These are phyloP conservation scores for Colletotrichum graminicola DNA, from an alignment of 2,329 filamentous ascomycete genomes.

Conservation along the genomic window DNA sequence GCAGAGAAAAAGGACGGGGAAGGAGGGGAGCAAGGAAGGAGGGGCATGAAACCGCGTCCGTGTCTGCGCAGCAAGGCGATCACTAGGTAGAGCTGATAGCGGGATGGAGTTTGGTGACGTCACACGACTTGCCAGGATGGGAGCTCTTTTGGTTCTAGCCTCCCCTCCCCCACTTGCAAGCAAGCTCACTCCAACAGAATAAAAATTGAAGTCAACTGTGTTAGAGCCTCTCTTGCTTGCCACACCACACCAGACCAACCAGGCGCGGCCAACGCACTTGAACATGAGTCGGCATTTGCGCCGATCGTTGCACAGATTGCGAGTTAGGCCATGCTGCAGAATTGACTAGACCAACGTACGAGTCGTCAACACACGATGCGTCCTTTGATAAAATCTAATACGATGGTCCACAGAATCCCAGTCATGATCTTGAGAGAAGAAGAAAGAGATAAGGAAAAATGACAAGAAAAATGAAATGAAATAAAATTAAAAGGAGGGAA, in stretches of 20 bases:
- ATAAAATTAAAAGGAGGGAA: no score
- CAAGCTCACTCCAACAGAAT: not conserved
- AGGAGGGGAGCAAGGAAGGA: conserved; percentile 5
- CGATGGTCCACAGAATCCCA: not conserved
- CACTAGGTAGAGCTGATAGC: conserved; percentile 25
- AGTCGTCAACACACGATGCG: not conserved
- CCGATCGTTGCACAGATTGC: conserved; percentile 4
- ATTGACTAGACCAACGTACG: not conserved
- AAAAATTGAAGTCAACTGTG: not conserved
- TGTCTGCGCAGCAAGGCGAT: conserved; percentile 25
- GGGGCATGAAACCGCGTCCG: conserved; percentile 37
- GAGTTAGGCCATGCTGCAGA: conserved; percentile 4
- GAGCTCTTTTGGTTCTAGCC: conserved; percentile 35
- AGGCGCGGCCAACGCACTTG: not conserved
- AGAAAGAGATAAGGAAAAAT: not conserved
- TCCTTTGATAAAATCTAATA: not conserved
- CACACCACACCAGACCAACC: no score
- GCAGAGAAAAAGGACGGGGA: not conserved
- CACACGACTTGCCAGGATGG: conserved; percentile 16
- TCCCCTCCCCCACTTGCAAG: not conserved
- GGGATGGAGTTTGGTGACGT: conserved; percentile 22
- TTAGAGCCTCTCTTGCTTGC: not conserved
- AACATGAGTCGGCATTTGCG: conserved; percentile 8
- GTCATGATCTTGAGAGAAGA: not conserved
- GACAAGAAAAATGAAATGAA: no score